These are phyloP conservation scores for Chenopodium quinoa DNA, from an alignment of 148 eudicot species.

Conservation along the genomic window DNA sequence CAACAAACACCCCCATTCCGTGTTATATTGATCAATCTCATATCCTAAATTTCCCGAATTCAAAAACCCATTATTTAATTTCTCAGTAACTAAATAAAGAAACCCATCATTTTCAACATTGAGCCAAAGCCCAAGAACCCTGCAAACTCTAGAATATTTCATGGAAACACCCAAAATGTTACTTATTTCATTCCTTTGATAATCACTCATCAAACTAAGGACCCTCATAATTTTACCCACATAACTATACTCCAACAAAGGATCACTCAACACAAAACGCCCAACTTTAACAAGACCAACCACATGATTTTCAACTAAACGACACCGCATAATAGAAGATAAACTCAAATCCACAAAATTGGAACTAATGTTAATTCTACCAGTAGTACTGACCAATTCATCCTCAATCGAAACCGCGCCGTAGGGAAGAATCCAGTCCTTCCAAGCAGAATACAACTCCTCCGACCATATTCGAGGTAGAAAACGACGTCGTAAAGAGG, in stretches of 20 bases:
- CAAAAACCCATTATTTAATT: conserved; percentile 24
- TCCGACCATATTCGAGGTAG: conserved; percentile 43
- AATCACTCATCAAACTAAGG: conserved; percentile 48
- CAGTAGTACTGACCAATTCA: conserved; percentile 18
- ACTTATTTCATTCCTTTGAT: conserved; percentile 43
- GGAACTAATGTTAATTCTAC: conserved; percentile 27
- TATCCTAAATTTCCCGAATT: conserved; percentile 19
- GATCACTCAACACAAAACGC: conserved; percentile 22
- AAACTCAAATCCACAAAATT: conserved; percentile 11
- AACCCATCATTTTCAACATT: conserved; percentile 40
- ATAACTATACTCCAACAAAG: conserved; percentile 49
- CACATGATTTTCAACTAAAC: conserved; percentile 36
- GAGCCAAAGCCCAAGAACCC: conserved; percentile 68
- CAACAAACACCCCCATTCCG: conserved; percentile 25
- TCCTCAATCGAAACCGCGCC: conserved; percentile 36
- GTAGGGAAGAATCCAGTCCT: conserved; percentile 55
- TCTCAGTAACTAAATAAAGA: conserved; percentile 57
- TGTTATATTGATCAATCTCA: conserved; percentile 25
- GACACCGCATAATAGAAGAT: conserved; percentile 28
- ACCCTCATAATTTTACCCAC: conserved; percentile 46
- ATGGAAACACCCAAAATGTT: conserved; percentile 32
- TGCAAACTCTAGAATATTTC: conserved; percentile 38
- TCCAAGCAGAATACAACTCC: conserved; percentile 56
- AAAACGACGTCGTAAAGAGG: conserved; percentile 22
- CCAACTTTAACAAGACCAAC: conserved; percentile 57